Evolutionary conservation across 306 rosid species (phyloP).

Genomic region (Dalbergia oliveri): DNA sequence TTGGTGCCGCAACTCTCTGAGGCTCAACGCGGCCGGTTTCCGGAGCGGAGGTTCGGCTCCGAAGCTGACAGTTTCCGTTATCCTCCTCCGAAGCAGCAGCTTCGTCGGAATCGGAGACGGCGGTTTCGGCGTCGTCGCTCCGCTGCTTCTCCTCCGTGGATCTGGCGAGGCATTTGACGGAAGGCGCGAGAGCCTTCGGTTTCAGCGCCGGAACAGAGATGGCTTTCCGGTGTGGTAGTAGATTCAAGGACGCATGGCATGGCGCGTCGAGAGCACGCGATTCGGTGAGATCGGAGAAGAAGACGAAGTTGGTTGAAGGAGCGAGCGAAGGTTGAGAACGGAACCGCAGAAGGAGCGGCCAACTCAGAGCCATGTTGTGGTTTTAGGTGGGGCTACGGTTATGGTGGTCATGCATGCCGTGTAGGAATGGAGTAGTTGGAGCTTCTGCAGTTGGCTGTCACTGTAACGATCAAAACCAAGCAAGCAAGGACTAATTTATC

Average conservation of each 20-base stretch:
- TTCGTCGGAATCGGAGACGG: conserved; percentile 46
- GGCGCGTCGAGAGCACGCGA: conserved; percentile 46
- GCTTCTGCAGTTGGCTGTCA: conserved; percentile 2
- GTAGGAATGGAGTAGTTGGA: conserved; percentile 7
- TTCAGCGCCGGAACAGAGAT: conserved; percentile 38
- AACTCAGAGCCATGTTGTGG: conserved; percentile 65
- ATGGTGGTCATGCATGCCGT: conserved; percentile 59
- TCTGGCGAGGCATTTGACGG: conserved; percentile 59
- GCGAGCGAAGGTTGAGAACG: conserved; percentile 57
- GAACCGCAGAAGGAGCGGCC: conserved; percentile 57
- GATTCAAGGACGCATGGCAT: conserved; percentile 39
- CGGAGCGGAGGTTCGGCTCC: conserved; percentile 24
- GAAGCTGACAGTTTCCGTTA: conserved; percentile 34
- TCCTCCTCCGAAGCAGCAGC: not conserved
- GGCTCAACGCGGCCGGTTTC: conserved; percentile 36
- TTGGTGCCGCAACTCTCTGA: conserved; percentile 46
- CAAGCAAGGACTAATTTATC: conserved; percentile 32
- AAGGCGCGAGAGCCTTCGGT: conserved; percentile 29
- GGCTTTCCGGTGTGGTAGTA: conserved; percentile 42
- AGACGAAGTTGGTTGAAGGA: conserved; percentile 48
- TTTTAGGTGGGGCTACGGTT: not conserved
- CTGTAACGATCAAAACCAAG: conserved; percentile 47
- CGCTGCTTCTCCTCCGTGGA: conserved; percentile 72
- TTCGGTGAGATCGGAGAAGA: conserved; percentile 53
- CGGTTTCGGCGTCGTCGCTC: conserved; percentile 63